Conservation (phyloP, 1,139 yeast species). For the Debaryomyces coudertii region DNA sequence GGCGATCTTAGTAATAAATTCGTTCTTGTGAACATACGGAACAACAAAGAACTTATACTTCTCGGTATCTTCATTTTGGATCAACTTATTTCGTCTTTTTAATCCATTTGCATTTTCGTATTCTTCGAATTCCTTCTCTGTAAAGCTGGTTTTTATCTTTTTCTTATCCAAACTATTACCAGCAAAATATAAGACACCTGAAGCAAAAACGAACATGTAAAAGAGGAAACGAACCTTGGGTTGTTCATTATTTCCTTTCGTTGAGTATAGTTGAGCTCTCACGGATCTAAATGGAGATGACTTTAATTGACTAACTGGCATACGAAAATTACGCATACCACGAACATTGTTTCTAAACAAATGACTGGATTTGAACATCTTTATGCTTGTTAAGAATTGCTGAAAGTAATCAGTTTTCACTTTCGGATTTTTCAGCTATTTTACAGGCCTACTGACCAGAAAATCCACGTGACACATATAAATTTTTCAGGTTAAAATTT, state of each 20-base stretch:
- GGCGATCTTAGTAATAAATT: constrained; percentile 23
- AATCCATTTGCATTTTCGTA: constrained; percentile 55
- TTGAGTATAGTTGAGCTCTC: constrained; percentile 3
- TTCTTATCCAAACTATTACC: constrained; percentile 57
- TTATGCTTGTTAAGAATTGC: not conserved
- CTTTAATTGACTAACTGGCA: not conserved
- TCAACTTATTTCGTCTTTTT: constrained; percentile 54
- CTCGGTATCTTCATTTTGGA: constrained; percentile 31
- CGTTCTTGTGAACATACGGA: constrained; percentile 40
- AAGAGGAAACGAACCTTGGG: constrained; percentile 55
- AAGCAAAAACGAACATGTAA: constrained; percentile 53
- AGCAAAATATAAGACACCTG: constrained; percentile 56
- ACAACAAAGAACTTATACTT: constrained; percentile 46
- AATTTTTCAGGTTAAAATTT: constrained; percentile 6
- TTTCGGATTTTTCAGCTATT: constrained; percentile 3
- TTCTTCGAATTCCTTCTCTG: constrained; percentile 62
- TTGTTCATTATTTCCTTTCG: constrained; percentile 20
- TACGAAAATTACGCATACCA: not conserved
- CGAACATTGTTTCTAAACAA: not conserved
- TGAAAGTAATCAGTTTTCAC: not conserved
- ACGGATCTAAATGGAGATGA: not conserved
- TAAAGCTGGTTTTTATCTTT: constrained; percentile 49
- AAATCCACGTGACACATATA: constrained; percentile 1
- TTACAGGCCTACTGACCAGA: not conserved
- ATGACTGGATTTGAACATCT: constrained; percentile 2